Conservation (phyloP, 805 yeast genomes). For the Wickerhamia fluorescens region DNA sequence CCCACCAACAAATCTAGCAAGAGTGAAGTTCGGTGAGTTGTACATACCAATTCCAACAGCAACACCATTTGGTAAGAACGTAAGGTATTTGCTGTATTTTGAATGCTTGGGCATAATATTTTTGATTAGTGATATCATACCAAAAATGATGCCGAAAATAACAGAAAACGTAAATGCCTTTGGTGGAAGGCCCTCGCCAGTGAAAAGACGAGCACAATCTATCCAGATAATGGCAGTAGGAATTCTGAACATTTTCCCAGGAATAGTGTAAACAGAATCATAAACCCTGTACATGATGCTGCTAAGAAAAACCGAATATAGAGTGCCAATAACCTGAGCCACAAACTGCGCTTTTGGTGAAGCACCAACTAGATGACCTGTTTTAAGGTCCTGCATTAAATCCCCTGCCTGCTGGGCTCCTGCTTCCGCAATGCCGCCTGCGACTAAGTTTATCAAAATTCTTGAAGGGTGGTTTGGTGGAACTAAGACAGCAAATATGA, state of each 20-base stretch:
- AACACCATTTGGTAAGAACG: constrained; percentile 83
- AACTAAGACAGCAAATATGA: constrained; percentile 74
- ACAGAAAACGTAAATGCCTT: constrained; percentile 57
- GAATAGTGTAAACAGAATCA: constrained; percentile 76
- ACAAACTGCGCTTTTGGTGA: constrained; percentile 86
- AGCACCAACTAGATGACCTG: constrained; percentile 88
- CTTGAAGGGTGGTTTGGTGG: constrained; percentile 74
- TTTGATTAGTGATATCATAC: constrained; percentile 55
- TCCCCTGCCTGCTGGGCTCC: constrained; percentile 99
- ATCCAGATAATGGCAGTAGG: constrained; percentile 98
- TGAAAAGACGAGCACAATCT: constrained; percentile 88
- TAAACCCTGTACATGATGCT: constrained; percentile 78
- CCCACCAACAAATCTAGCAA: constrained; percentile 92
- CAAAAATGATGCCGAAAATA: constrained; percentile 62
- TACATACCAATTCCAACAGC: constrained; percentile 97
- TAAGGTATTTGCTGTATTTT: constrained; percentile 32
- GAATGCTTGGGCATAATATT: constrained; percentile 44
- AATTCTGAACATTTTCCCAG: constrained; percentile 71
- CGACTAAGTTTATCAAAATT: constrained; percentile 77
- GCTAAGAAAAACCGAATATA: constrained; percentile 75
- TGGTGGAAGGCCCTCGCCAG: constrained; percentile 86
- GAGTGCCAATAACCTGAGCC: constrained; percentile 85
- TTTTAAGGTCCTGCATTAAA: constrained; percentile 92
- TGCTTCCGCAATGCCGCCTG: constrained; percentile 97
- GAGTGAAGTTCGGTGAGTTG: constrained; percentile 86